Base-by-base conservation (phyloP, 73 alveolate species). In the Symbiodinium natans region DNA sequence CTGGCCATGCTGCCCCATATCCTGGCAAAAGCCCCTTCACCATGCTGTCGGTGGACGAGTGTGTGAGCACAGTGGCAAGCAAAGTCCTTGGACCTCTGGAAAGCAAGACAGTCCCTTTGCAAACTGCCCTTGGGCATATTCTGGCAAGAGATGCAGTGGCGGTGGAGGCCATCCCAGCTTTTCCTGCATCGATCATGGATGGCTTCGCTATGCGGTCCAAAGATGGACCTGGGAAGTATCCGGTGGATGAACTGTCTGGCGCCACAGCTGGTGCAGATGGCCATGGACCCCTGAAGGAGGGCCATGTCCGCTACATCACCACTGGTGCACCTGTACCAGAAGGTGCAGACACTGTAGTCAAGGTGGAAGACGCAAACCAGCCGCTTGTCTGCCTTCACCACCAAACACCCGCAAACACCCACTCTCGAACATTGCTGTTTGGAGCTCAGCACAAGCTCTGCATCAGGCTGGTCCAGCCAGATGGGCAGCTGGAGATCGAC, bases 281-380 rank as follows among this genome's bases (percentile, higher is more conserved):
- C 27, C 36, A 0, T 40, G 48, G 48, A 34, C 56, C 92, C 15
- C 59, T 92, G 31, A 38, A 75, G 33, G 73, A 73, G 38, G 90
- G 99, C 15, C 71, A 82, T 31, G 83, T 99, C 23, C 89, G 98
- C 29, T 99, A 99, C 63, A 99, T 99, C 39, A 99, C 99, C 68
- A 99, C 99, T 9, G 99, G 99, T 7, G 99, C 99, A 6, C 99
- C 99, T 2, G 99, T 99, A 2, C 99, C 99, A 1, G 80, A 68
- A 40, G 96, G 85, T 3, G 99, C 99, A 74, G 99, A 99, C 86
- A 94, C 99, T 21, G 99, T 99, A 31, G 92, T 99, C 38, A 99
- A 99, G 38, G 98, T 99, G 41, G 99, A 99, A 82, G 99, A 99
- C 39, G 71, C 97, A 7, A 33, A 40, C 29, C 97, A 90, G 54